These are phyloP conservation scores for Phialemonium atrogriseum DNA, from an alignment of 2,329 filamentous ascomycete species.

Conservation along the genomic window DNA sequence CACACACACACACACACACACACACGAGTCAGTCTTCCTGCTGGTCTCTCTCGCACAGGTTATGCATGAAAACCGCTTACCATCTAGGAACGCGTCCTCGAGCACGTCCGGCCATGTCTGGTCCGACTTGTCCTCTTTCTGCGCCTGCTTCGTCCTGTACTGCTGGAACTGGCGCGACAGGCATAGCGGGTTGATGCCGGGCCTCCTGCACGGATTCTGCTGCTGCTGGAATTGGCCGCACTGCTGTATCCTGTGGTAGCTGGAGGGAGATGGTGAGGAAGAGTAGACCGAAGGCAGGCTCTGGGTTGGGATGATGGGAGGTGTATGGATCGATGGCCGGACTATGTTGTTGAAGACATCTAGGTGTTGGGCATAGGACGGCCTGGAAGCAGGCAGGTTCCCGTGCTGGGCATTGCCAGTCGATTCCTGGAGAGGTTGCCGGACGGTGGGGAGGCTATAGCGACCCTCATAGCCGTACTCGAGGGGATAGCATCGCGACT, in stretches of 20 bases:
- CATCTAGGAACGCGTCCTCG: slow-evolving; percentile 60
- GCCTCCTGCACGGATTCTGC: slow-evolving; percentile 23
- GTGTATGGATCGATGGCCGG: slow-evolving; percentile 30
- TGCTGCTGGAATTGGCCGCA: slow-evolving; percentile 17
- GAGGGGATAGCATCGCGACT: slow-evolving; percentile 41
- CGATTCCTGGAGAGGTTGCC: slow-evolving; percentile 43
- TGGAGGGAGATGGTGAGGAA: no score
- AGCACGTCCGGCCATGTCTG: slow-evolving; percentile 54
- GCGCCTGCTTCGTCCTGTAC: slow-evolving; percentile 56
- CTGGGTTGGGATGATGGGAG: slow-evolving; percentile 41
- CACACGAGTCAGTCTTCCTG: background rate
- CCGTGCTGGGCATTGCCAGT: slow-evolving; percentile 42
- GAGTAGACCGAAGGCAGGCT: slow-evolving; percentile 40
- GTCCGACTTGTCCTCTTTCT: slow-evolving; percentile 55
- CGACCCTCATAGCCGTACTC: slow-evolving; percentile 39
- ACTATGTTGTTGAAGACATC: slow-evolving; percentile 31
- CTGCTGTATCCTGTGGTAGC: slow-evolving; percentile 19
- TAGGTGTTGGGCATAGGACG: slow-evolving; percentile 22
- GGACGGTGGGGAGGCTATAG: slow-evolving; percentile 21
- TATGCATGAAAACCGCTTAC: no score
- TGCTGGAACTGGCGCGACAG: slow-evolving; percentile 55
- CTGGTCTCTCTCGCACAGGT: background rate
- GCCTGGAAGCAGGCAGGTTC: slow-evolving; percentile 17
- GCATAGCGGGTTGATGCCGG: slow-evolving; percentile 49
- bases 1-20: slow-evolving; percentile 7